These are phyloP conservation scores for Neurospora discreta DNA, from an alignment of 495 filamentous ascomycete species.

Conservation along the genomic window DNA sequence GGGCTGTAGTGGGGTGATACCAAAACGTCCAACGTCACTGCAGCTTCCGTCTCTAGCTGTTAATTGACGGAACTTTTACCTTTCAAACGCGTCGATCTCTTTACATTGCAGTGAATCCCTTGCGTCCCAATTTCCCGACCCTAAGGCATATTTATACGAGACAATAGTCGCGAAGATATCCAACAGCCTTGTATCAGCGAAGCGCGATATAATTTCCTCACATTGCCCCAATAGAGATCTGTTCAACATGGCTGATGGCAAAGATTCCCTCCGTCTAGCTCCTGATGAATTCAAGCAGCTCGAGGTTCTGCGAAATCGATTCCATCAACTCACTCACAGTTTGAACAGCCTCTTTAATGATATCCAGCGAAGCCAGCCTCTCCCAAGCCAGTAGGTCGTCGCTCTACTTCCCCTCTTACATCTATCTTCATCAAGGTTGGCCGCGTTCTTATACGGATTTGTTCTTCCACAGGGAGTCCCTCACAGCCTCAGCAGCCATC, in stretches of 20 bases:
- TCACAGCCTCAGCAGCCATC: conserved; percentile 55
- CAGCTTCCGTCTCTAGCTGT: not conserved
- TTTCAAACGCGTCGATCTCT: not conserved
- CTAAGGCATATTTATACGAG: not conserved
- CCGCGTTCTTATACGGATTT: not conserved
- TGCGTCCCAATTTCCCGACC: not conserved
- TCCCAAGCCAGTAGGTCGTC: conserved; percentile 25
- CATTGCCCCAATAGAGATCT: not conserved
- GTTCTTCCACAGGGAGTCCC: conserved; percentile 43
- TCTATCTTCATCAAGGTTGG: not conserved
- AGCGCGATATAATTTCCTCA: not conserved
- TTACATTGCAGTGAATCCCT: not conserved
- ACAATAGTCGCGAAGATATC: not conserved
- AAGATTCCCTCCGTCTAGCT: conserved; percentile 28
- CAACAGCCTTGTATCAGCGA: not conserved
- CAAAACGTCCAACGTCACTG: not conserved
- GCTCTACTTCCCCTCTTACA: not conserved
- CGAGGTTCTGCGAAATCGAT: conserved; percentile 62
- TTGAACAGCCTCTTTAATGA: conserved; percentile 46
- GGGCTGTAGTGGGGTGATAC: not conserved
- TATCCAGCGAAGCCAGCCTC: conserved; percentile 21
- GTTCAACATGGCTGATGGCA: conserved; percentile 26
- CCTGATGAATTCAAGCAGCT: conserved; percentile 60
- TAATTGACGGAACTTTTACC: not conserved
- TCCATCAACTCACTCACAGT: conserved; percentile 55